Evolutionary conservation across 1,284 basidiomycete species (phyloP).

Genomic region (Fomitopsis schrenkii): DNA sequence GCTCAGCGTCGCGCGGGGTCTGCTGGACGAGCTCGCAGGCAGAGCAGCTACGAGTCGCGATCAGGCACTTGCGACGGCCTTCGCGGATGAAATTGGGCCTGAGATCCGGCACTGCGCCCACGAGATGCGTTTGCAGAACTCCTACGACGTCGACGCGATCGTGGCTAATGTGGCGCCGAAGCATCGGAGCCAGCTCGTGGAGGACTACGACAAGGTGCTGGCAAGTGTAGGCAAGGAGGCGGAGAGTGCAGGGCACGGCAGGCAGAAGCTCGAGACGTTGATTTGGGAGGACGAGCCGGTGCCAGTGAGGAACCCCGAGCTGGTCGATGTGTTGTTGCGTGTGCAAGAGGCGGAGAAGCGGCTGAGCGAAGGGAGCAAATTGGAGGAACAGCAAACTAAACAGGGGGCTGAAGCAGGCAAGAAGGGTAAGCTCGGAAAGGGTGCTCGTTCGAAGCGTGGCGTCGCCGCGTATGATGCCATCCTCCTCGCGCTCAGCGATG

Average conservation of each 20-base stretch:
- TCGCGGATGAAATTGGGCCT: slow-evolving; percentile 85
- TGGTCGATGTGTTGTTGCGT: slow-evolving; percentile 83
- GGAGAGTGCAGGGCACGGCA: slow-evolving; percentile 25
- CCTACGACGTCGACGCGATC: slow-evolving; percentile 82
- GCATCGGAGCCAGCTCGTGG: slow-evolving; percentile 58
- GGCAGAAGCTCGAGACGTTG: slow-evolving; percentile 38
- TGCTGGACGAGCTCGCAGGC: slow-evolving; percentile 72
- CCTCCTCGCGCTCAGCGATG: slow-evolving; percentile 80
- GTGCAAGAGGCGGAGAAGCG: slow-evolving; percentile 77
- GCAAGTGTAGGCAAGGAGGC: slow-evolving; percentile 46
- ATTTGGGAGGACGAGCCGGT: slow-evolving; percentile 83
- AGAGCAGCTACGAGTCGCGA: slow-evolving; percentile 78
- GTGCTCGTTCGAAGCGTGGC: slow-evolving; percentile 57
- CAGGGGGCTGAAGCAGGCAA: slow-evolving; percentile 26
- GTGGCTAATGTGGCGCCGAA: slow-evolving; percentile 68
- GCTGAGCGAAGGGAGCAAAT: slow-evolving; percentile 32
- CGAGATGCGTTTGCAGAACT: slow-evolving; percentile 68
- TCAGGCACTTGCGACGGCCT: slow-evolving; percentile 84
- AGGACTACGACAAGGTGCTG: slow-evolving; percentile 60
- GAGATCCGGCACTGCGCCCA: slow-evolving; percentile 93
- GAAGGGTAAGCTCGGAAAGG: slow-evolving; percentile 36
- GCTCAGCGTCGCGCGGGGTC: slow-evolving; percentile 71
- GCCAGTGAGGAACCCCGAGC: slow-evolving; percentile 86
- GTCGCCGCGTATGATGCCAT: slow-evolving; percentile 84
- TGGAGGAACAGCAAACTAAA: slow-evolving; percentile 21